phyloP scores from a whole-genome alignment of 306 rosid species.

The Quillaja saponaria region DNA sequence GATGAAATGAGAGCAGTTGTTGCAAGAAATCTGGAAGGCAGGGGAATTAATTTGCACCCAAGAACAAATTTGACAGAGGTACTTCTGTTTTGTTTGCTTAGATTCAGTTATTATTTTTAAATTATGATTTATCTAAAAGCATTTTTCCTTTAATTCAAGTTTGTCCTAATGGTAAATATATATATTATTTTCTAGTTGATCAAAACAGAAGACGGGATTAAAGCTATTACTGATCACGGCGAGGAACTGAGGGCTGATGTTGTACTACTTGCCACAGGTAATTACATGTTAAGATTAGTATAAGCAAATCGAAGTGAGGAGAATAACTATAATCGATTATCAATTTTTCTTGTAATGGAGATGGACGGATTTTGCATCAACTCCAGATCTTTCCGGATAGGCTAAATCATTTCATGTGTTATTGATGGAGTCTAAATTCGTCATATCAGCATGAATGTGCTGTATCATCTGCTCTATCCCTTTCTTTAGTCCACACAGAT shows the following conservation, averaged over 20 bases:
- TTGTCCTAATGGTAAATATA: slow-evolving; percentile 17
- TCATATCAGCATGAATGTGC: no score
- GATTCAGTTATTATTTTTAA: no score
- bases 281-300: slow-evolving; percentile 26
- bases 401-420: no score
- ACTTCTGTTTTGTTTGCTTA: slow-evolving; percentile 24
- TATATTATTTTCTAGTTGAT: slow-evolving; percentile 52
- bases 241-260: slow-evolving; percentile 86
- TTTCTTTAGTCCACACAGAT: no score
- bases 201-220: slow-evolving; percentile 79
- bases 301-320: no score
- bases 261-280: slow-evolving; percentile 95
- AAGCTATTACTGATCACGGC: slow-evolving; percentile 85
- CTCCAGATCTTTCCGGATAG: no score
- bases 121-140: no score
- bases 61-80: slow-evolving; percentile 73
- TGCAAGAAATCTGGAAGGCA: slow-evolving; percentile 90
- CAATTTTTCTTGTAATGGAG: no score
- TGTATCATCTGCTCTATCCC: no score
- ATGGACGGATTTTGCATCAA: no score
- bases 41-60: slow-evolving; percentile 89
- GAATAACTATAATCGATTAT: no score
- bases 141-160: slow-evolving; percentile 16
- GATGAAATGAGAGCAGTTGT: slow-evolving; percentile 97
- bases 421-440: no score